A percentile compares a stretch with the other conserved stretches of the same genome.
phyloP scores from a whole-genome alignment of 2,329 filamentous ascomycete genomes.

The Orbilia quercus region DNA sequence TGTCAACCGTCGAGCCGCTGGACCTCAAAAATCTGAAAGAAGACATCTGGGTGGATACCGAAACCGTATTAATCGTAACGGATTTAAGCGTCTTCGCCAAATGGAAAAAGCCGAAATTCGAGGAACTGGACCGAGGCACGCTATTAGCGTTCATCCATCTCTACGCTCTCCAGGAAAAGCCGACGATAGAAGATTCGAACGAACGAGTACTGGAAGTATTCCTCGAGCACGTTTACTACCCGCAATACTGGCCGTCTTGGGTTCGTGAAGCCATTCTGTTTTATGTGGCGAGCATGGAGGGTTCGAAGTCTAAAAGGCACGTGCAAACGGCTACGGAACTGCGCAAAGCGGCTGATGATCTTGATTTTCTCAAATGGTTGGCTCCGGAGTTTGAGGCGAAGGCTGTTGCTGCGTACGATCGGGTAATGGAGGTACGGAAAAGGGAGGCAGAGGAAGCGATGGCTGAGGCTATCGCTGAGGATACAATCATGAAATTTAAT shows the following conservation, averaged over 20 bases:
- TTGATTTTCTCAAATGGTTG: constrained; percentile 20
- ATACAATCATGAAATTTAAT: too few relatives aligned
- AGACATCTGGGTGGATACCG: too few relatives aligned
- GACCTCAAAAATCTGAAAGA: neutral
- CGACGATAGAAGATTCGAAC: neutral
- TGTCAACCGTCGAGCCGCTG: too few relatives aligned
- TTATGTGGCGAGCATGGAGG: neutral
- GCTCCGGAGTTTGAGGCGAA: constrained; percentile 18
- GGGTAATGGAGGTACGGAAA: neutral
- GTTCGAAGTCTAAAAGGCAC: neutral
- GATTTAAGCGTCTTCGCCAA: constrained; percentile 21
- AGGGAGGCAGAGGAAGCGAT: too few relatives aligned
- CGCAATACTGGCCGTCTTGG: constrained; percentile 35
- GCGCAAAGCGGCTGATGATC: constrained; percentile 11
- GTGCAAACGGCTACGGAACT: neutral
- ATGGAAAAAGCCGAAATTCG: constrained; percentile 11
- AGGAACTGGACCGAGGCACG: constrained; percentile 1
- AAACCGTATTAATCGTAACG: neutral
- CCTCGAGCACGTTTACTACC: constrained; percentile 11
- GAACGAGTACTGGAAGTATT: neutral
- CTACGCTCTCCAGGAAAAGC: constrained; percentile 8
- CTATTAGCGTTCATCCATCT: constrained; percentile 23
- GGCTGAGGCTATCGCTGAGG: neutral
- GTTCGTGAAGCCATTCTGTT: constrained; percentile 25
- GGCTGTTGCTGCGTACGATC: neutral